These are phyloP conservation scores for Fusarium praegraminearum DNA, from an alignment of 2,329 filamentous ascomycete genomes.

Conservation along the genomic window DNA sequence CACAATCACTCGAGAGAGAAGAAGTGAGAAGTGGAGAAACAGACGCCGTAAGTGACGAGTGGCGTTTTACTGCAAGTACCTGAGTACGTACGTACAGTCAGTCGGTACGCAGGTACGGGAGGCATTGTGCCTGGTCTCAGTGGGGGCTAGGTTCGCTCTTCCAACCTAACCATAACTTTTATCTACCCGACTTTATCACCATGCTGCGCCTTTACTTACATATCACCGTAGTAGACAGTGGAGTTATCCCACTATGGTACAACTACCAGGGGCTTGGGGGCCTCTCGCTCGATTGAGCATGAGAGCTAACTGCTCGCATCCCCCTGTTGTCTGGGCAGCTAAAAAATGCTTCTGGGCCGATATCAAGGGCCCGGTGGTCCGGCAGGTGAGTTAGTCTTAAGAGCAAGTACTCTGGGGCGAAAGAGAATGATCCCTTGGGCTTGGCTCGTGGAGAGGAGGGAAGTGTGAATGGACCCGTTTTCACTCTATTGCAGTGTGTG, in stretches of 20 bases:
- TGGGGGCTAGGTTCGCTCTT: conserved; percentile 27
- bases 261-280: conserved; percentile 22
- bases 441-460: neutral
- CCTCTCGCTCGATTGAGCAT: conserved; percentile 24
- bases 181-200: conserved; percentile 20
- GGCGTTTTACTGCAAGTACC: conserved; percentile 17
- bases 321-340: conserved; percentile 38
- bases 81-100: neutral
- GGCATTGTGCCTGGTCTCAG: conserved; percentile 39
- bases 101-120: neutral
- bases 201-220: neutral
- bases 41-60: conserved; percentile 28
- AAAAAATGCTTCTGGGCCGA: conserved; percentile 22
- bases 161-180: conserved; percentile 10
- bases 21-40: neutral
- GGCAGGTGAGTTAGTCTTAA: conserved; percentile 14
- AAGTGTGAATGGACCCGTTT: conserved; percentile 38
- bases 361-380: conserved; percentile 30
- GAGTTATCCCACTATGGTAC: conserved; percentile 3
- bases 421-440: conserved; percentile 5
- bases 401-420: neutral
- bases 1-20: neutral
- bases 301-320: conserved; percentile 1
- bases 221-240: conserved; percentile 22
- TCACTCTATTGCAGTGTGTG: conserved; percentile 7